Base-by-base conservation (phyloP, 148 eudicot genomes). In the Vaccinium darrowii region DNA sequence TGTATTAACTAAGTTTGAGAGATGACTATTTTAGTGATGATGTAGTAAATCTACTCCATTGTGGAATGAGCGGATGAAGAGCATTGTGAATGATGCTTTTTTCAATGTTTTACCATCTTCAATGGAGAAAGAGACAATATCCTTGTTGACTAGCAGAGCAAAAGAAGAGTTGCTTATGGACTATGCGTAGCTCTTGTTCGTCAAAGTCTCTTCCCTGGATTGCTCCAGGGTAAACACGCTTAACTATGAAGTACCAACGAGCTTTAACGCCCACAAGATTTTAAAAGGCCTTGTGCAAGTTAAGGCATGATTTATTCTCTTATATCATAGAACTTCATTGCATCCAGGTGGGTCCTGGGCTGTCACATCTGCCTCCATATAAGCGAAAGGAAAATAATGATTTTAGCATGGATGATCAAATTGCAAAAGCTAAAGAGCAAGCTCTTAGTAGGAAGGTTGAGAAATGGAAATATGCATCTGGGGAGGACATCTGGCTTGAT, bases 61-160 rank as follows among this genome's bases (percentile, higher is more conserved):
- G 52, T 97, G 99, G 99, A 95, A 97, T 87, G 99, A 97, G 85
- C 99, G 95, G 88, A 90, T 98, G 87, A 95, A 93, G 83, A 85
- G 89, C 81, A 97, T 97, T 81, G 84, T 97, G 81, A 88, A 95
- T 58, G 99, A 94, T 89, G 98, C 96, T 33, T 91, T 95, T 80
- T 86, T 77, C 80, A 85, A 81, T 85, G 86, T 90, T 84, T 85
- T 97, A 78, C 84, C 95, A 67, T 94, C 98, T 83, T 93, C 97
- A n/a, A 89, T 97, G 93, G 98, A 95, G 90, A 97, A 97, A 89
- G 99, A 97, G 90, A 98, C 99, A 12, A 92, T 98, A 86, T 86
- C 90, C 63, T 86, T 95, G 88, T 78, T 97, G 92, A 86, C 89
- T 49, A 92, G 92, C 90, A 93, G 94, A 92, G 92, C 99, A 58